Conservation (phyloP, 148 eudicot genomes). For the Pharnaceum exiguum region DNA sequence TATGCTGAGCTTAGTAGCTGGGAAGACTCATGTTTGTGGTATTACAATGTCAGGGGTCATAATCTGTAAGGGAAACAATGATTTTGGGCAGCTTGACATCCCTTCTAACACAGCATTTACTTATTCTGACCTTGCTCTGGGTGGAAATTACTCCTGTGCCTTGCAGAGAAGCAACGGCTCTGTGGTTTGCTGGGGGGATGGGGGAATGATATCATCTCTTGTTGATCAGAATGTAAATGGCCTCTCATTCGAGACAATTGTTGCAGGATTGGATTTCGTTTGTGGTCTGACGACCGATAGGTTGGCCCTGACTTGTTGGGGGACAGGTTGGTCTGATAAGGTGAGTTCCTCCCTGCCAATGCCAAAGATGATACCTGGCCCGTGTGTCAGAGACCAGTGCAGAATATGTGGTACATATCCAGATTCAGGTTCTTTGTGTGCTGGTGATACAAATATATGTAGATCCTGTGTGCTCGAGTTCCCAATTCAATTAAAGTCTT, state of each 20-base stretch:
- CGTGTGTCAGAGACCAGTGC: constrained; percentile 38
- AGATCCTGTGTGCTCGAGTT: constrained; percentile 29
- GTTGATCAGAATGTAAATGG: constrained; percentile 3
- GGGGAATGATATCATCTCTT: constrained; percentile 7
- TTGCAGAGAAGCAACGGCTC: constrained; percentile 30
- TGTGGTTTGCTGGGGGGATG: constrained; percentile 55
- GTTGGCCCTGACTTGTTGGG: constrained; percentile 47
- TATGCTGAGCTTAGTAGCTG: constrained; percentile 48
- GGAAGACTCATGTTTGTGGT: constrained; percentile 58
- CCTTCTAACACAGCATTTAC: constrained; percentile 29
- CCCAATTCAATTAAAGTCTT: constrained; percentile 9
- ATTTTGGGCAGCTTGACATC: constrained; percentile 33
- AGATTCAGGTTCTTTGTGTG: constrained; percentile 38
- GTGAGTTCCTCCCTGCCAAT: constrained; percentile 20
- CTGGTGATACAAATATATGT: constrained; percentile 33
- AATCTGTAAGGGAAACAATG: constrained; percentile 49
- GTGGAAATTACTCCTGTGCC: constrained; percentile 44
- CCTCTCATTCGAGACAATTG: constrained; percentile 38
- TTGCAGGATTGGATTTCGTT: constrained; percentile 38
- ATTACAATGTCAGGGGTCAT: constrained; percentile 33
- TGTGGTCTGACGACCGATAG: constrained; percentile 42
- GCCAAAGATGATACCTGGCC: constrained; percentile 42
- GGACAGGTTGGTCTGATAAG: constrained; percentile 40
- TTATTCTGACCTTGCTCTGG: constrained; percentile 41
- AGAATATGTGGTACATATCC: constrained; percentile 37